Evolutionary conservation across 2,329 filamentous ascomycete genomes (phyloP), one percentile per base, ranked within the genome.

Genomic region (Polytolypa hystricis): DNA sequence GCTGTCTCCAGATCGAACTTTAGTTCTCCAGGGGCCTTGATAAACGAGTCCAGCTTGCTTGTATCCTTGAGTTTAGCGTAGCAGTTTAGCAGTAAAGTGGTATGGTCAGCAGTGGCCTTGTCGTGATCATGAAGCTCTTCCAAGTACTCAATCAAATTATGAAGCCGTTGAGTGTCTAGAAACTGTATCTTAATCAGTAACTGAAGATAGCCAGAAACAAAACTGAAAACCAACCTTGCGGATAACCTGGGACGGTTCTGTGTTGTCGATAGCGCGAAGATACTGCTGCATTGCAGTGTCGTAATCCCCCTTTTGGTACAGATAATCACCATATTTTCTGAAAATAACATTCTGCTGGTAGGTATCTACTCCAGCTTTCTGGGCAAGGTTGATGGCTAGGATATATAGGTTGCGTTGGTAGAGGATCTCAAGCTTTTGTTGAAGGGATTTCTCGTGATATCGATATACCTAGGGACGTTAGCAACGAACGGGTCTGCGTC

Each of bases 261-360:
- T 96, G 41, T 84, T 91, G 54, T 95, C 87, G 41, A 98, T 95
- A 0, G 93, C 89, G 48, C 85, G 82, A 43, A 98, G 77, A 54
- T 98, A 98, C 57, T 96, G 91, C 50, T 93, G 81, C 93, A 98
- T 98, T n/a, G 93, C 87, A 5, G 84, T 91, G 53, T 98, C 91
- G 53, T 89, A 98, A 53, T 95, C 87, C 4, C 83, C 85, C 52
- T 93, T 94, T 46, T 93, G 84, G 52, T 98, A 96, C 3, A 96
- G 62, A 51, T 89, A 84, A 55, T 98, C 91, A 9, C 89, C 91
- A 57, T 94, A 96, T 55, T 81, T 87, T 40, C 89, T 79, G 53
- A 89, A 93, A 40, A 98, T 98, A 40, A 83, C 69, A 50, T 93
- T 95, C 50, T 93, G 84, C 57, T 95, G 84, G 31, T 79, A 67